A percentile compares a stretch with the other conserved stretches of the same genome.
Conservation (phyloP, 345 rosid species). For the Bruguiera sexangula region DNA sequence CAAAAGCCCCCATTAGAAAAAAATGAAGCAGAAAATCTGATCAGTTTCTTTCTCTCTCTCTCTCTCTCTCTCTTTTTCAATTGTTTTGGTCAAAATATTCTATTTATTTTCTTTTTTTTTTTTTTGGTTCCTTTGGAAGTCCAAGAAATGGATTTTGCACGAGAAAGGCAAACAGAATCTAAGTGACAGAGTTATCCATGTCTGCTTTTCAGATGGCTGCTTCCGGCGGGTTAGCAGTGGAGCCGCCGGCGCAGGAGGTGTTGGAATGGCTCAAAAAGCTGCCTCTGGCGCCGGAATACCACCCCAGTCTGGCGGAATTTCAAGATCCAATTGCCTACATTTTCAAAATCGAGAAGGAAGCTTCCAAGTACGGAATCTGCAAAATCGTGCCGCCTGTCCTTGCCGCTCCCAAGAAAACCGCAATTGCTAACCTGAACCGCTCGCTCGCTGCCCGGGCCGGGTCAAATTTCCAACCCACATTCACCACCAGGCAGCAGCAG, state of each 20-base stretch:
- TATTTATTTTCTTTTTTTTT: neutral
- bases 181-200: neutral
- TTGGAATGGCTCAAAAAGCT: conserved; percentile 85
- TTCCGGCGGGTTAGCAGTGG: conserved; percentile 34
- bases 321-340: conserved; percentile 99
- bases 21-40: conserved; percentile 21
- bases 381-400: conserved; percentile 90
- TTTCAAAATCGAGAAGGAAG: conserved; percentile 92
- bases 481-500: conserved; percentile 98
- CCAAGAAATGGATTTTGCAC: conserved; percentile 30
- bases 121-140: conserved; percentile 10
- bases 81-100: neutral
- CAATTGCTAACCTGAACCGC: conserved; percentile 67
- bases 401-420: conserved; percentile 61
- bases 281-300: conserved; percentile 90
- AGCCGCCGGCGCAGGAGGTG: conserved; percentile 46
- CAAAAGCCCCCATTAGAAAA: neutral
- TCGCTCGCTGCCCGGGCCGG: conserved; percentile 63
- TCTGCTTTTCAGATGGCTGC: conserved; percentile 37
- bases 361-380: conserved; percentile 92
- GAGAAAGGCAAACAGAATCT: conserved; percentile 10
- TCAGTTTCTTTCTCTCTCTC: conserved; percentile 8
- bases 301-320: conserved; percentile 77
- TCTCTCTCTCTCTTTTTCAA: conserved; percentile 4
- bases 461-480: conserved; percentile 63